Evolutionary conservation across 305 asterid species (phyloP), one percentile per base, ranked within the genome.

Genomic region (Fraxinus albicans): DNA sequence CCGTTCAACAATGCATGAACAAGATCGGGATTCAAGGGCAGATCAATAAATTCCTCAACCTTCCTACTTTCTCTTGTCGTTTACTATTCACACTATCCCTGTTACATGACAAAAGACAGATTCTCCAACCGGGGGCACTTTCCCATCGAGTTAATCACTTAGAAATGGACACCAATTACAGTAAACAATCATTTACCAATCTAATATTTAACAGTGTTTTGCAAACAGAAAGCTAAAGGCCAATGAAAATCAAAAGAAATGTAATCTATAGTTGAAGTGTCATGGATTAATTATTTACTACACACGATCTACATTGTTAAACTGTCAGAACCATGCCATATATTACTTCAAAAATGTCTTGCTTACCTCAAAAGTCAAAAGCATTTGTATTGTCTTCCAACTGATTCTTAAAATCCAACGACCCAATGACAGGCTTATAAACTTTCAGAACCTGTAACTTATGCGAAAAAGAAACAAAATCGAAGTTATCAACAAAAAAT

Each of bases 21-120:
- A 36, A 95, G 95, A 89, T 92, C 96, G 78, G 98, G 98, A 89
- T 95, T 95, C 88, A 93, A 77, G 72, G 97, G 95, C 35, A 77
- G 83, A 81, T 95, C 97, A 17, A 94, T 89, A 82, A 93, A 92
- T 80, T 95, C 99, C 88, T 95, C 99, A 63, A 83, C 85, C 87
- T 88, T 12, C 47, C 87, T 35, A 95, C 86, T 87, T 94, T 92
- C 81, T 91, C 95, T 83, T 86, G 91, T 29, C 79, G 86, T 21
- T 58, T 75, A 2, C 77, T 31, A 73, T 91, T 93, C 98, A 92
- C 93, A 83, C 60, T 84, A 88, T 77, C 87, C 84, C 93, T 90
- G 36, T 8, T 55, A 86, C 84, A 78, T 31, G 72, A 79, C 58
- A 34, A 81, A 81, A 75, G 78, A 23, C 31, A 6, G 40, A 36